phyloP scores from a whole-genome alignment of 345 rosid genomes.

The Crucihimalaya himalaica region DNA sequence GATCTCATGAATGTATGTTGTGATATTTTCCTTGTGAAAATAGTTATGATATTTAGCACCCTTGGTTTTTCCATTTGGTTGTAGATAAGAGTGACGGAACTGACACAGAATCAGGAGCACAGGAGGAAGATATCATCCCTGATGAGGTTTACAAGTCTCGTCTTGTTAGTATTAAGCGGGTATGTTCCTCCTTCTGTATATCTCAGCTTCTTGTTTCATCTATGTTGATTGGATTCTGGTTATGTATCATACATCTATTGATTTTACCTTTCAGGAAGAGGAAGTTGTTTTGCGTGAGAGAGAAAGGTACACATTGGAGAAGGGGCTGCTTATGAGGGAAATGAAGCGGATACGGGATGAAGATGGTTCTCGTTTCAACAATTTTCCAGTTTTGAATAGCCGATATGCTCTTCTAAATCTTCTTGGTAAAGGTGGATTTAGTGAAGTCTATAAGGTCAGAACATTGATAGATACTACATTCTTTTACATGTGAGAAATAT shows the following conservation, averaged over 20 bases:
- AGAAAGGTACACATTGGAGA: slow-evolving; percentile 94
- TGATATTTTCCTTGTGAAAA: slow-evolving; percentile 15
- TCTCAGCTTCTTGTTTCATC: slow-evolving; percentile 8
- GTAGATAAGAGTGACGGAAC: slow-evolving; percentile 83
- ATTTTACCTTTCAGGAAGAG: slow-evolving; percentile 70
- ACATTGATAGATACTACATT: slow-evolving; percentile 26
- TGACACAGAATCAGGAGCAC: slow-evolving; percentile 73
- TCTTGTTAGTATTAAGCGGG: slow-evolving; percentile 90
- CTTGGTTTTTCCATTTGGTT: slow-evolving; percentile 39
- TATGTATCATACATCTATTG: slow-evolving; percentile 14
- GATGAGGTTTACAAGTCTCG: slow-evolving; percentile 98
- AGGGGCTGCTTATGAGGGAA: slow-evolving; percentile 95
- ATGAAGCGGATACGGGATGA: slow-evolving; percentile 98
- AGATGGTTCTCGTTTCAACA: slow-evolving; percentile 98
- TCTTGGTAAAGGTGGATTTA: slow-evolving; percentile 99
- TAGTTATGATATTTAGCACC: slow-evolving; percentile 18
- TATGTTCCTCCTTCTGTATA: slow-evolving; percentile 47
- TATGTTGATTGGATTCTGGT: slow-evolving; percentile 9
- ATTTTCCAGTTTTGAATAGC: slow-evolving; percentile 83
- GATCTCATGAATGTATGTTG: slow-evolving; percentile 4
- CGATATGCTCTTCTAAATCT: slow-evolving; percentile 94
- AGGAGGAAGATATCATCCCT: slow-evolving; percentile 88
- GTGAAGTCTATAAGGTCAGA: slow-evolving; percentile 99
- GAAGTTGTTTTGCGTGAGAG: slow-evolving; percentile 90
- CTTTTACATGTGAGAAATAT: slow-evolving; percentile 29